Evolutionary conservation across 2,329 filamentous ascomycete genomes (phyloP).

Genomic region (Leptographium lundbergii): DNA sequence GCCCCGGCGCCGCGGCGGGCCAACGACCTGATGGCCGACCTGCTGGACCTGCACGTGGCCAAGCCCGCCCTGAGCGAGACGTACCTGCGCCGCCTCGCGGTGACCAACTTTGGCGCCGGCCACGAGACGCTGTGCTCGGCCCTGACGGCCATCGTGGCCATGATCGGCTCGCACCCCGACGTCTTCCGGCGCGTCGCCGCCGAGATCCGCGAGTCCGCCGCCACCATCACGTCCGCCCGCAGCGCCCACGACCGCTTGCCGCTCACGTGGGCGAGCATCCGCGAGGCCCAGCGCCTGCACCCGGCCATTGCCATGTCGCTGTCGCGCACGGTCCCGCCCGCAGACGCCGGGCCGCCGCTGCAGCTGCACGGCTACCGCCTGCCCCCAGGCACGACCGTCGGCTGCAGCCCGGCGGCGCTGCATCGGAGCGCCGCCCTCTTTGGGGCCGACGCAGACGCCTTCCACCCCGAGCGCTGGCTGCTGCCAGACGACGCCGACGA

Average conservation of each 20-base stretch:
- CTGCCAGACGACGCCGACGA: conserved; percentile 12
- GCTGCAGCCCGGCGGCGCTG: conserved; percentile 36
- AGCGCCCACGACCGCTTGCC: conserved; percentile 13
- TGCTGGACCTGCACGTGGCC: conserved; percentile 31
- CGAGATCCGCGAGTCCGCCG: conserved; percentile 15
- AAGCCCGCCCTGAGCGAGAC: conserved; percentile 32
- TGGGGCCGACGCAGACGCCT: conserved; percentile 30
- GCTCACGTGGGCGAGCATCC: conserved; percentile 32
- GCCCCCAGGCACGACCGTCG: conserved; percentile 33
- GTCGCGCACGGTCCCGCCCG: conserved; percentile 26
- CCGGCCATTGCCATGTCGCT: conserved; percentile 41
- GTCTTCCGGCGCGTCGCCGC: conserved; percentile 20
- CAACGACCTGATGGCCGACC: conserved; percentile 31
- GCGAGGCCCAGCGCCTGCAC: conserved; percentile 36
- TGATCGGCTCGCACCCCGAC: conserved; percentile 27
- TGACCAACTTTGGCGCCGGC: conserved; percentile 43
- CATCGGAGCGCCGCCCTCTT: conserved; percentile 38
- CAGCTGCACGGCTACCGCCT: conserved; percentile 26
- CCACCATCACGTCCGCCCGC: conserved; percentile 14
- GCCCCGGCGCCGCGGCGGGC: not conserved
- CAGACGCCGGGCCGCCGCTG: conserved; percentile 9
- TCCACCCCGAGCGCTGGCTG: conserved; percentile 36
- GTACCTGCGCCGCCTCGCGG: conserved; percentile 37
- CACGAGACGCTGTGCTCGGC: conserved; percentile 43
- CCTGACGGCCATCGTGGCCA: conserved; percentile 33